Evolutionary conservation across 139 green algal genomes (phyloP).

Genomic region (Eudorina sp.): DNA sequence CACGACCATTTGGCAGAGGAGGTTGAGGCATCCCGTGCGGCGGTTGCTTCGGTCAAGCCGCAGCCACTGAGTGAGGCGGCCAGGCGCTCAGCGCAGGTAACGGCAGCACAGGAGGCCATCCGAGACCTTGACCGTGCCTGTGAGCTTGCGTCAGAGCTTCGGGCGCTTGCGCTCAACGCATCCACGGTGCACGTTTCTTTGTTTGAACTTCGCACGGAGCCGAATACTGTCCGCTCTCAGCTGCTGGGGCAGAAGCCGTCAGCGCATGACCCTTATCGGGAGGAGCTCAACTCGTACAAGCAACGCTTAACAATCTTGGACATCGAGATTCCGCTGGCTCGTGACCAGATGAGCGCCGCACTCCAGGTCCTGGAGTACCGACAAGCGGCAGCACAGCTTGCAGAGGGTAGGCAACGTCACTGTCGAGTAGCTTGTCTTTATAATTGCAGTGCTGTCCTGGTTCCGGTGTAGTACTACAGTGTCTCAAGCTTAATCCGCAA

Average conservation of each 20-base stretch:
- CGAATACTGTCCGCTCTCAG: background rate
- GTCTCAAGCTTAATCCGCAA: no score
- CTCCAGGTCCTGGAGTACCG: slow-evolving; percentile 29
- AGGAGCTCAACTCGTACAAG: slow-evolving; percentile 1
- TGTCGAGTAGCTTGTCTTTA: no score
- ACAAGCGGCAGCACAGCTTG: slow-evolving; percentile 8
- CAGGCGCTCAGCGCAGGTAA: background rate
- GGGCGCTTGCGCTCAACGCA: slow-evolving; percentile 7
- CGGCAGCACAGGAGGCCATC: background rate
- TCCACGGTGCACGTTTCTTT: background rate
- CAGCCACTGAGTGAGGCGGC: background rate
- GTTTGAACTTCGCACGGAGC: slow-evolving; percentile 12
- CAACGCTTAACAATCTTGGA: background rate
- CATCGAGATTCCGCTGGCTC: background rate
- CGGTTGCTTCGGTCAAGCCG: background rate
- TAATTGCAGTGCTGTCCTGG: no score
- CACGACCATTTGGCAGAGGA: background rate
- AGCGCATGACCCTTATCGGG: background rate
- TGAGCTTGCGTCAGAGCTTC: background rate
- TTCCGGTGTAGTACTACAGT: no score
- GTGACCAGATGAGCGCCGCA: background rate
- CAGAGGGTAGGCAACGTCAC: background rate
- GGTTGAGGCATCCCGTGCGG: background rate
- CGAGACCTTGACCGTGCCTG: slow-evolving; percentile 9
- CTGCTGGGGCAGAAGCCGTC: slow-evolving; percentile 9